Evolutionary conservation across 208 protist species (phyloP).

Genomic region (Tritrichomonas musculus): DNA sequence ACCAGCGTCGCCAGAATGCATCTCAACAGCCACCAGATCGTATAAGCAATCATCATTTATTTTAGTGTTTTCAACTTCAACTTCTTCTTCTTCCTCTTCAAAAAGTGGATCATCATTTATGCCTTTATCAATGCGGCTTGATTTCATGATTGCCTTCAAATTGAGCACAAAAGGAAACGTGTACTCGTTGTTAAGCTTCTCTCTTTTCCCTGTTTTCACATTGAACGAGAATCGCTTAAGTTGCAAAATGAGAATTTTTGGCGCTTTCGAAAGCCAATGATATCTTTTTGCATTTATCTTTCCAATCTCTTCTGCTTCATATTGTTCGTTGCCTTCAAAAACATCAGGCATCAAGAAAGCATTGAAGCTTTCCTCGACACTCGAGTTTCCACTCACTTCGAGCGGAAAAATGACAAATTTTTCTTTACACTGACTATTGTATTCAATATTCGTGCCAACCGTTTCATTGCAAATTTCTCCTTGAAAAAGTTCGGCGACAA

Average conservation of each 20-base stretch:
- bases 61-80: too few relatives aligned
- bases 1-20: neutral
- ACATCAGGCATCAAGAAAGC: neutral
- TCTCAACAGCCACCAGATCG: neutral
- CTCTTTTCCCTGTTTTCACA: neutral
- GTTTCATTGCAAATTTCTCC: neutral
- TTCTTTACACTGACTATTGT: neutral
- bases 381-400: neutral
- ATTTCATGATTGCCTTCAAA: neutral
- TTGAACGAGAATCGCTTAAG: neutral
- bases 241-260: neutral
- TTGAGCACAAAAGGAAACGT: neutral
- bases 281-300: neutral
- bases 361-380: neutral
- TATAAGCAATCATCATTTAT: neutral
- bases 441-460: neutral
- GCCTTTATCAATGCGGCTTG: too few relatives aligned
- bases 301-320: neutral
- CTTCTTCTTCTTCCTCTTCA: too few relatives aligned
- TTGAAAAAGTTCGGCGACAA: neutral
- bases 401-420: neutral
- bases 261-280: neutral
- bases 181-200: neutral
- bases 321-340: neutral
- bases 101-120: too few relatives aligned